phyloP scores from a whole-genome alignment of 352 stramenopile species.

The Phytophthora kernoviae region DNA sequence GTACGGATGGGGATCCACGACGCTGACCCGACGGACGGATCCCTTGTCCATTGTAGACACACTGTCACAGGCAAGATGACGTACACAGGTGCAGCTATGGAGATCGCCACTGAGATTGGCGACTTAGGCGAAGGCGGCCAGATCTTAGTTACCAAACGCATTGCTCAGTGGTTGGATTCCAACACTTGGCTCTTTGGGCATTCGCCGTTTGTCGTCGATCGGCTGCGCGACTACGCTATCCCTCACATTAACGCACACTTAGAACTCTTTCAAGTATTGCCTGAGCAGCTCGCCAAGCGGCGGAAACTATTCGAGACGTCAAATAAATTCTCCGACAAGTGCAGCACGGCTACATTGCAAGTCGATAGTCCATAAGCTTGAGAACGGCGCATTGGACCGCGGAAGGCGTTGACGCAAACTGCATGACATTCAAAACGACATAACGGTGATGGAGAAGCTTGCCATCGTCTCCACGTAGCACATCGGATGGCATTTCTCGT shows the following conservation, averaged over 20 bases:
- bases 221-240: conserved; percentile 38
- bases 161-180: conserved; percentile 30
- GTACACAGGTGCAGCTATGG: conserved; percentile 40
- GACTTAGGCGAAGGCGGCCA: conserved; percentile 43
- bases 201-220: conserved; percentile 34
- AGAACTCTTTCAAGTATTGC: conserved; percentile 51
- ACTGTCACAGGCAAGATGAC: conserved; percentile 44
- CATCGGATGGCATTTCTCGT: no score
- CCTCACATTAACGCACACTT: conserved; percentile 46
- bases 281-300: conserved; percentile 32
- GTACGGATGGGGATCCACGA: conserved; percentile 54
- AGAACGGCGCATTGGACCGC: not conserved
- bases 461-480: no score
- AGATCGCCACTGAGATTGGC: conserved; percentile 42
- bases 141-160: conserved; percentile 36
- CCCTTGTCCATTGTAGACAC: conserved; percentile 26
- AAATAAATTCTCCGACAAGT: conserved; percentile 7
- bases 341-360: conserved; percentile 8
- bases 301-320: conserved; percentile 35
- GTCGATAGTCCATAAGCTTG: conserved; percentile 7
- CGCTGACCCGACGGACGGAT: conserved; percentile 22
- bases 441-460: no score
- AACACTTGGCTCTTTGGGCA: conserved; percentile 30
- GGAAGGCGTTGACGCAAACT: no score
- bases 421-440: not conserved